A percentile compares a stretch with the other conserved stretches of the same genome.
Evolutionary conservation across 345 rosid species (phyloP).

Genomic region (Rhizophora apiculata): DNA sequence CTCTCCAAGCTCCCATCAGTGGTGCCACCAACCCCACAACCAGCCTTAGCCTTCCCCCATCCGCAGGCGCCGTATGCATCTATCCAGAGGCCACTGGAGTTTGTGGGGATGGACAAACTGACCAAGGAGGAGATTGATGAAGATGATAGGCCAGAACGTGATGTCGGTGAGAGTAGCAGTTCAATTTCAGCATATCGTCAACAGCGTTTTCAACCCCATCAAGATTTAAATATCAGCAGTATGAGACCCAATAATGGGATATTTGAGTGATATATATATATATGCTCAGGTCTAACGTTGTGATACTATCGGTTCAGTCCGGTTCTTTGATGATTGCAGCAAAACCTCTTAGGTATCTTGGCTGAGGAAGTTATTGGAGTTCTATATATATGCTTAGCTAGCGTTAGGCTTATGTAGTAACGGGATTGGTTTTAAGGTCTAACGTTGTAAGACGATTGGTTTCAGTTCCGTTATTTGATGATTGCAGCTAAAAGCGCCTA

Average conservation of each 20-base stretch:
- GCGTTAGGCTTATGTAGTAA: slow-evolving; percentile 6
- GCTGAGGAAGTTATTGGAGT: too few relatives aligned
- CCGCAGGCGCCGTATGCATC: not conserved
- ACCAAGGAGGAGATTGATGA: not conserved
- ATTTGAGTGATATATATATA: slow-evolving; percentile 5
- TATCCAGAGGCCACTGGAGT: not conserved
- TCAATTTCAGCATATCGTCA: slow-evolving; percentile 33
- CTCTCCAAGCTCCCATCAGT: slow-evolving; percentile 97
- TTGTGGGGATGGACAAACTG: not conserved
- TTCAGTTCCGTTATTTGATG: too few relatives aligned
- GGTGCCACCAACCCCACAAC: slow-evolving; percentile 39
- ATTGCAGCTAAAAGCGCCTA: too few relatives aligned
- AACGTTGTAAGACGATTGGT: not conserved
- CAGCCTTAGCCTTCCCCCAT: slow-evolving; percentile 16
- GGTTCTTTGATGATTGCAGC: too few relatives aligned
- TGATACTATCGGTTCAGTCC: not conserved
- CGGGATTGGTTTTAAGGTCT: slow-evolving; percentile 11
- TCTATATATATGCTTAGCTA: not conserved
- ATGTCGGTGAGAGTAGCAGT: slow-evolving; percentile 41
- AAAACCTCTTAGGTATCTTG: too few relatives aligned
- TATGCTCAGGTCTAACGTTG: not conserved
- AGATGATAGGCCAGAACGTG: not conserved
- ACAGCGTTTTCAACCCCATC: slow-evolving; percentile 32
- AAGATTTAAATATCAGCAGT: slow-evolving; percentile 25
- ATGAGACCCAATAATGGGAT: slow-evolving; percentile 9